phyloP scores from a whole-genome alignment of 1,284 basidiomycete species.

The Ceratobasidium sp. region DNA sequence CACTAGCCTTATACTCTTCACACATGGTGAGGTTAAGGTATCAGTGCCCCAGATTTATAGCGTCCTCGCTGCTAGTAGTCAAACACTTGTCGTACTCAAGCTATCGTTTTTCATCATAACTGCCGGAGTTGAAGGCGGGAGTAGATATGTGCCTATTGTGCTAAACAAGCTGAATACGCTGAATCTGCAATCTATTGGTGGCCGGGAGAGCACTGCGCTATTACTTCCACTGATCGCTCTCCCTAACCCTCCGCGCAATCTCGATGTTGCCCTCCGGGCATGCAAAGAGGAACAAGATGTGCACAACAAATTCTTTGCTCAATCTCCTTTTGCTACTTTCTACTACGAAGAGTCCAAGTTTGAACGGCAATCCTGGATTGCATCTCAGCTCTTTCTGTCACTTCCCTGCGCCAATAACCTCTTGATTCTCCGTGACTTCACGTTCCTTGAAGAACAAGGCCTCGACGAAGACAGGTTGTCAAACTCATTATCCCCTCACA shows the following conservation, averaged over 20 bases:
- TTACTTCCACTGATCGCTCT: constrained; percentile 5
- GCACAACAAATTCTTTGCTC: neutral
- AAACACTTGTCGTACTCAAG: neutral
- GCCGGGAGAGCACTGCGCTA: neutral
- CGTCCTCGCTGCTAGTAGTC: neutral
- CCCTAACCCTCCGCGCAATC: neutral
- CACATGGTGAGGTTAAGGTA: neutral
- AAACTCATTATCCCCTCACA: neutral
- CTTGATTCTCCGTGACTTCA: too few species aligned
- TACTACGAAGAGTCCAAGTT: neutral
- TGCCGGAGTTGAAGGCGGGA: neutral
- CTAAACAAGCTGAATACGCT: neutral
- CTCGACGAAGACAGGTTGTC: neutral
- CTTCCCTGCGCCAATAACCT: too few species aligned
- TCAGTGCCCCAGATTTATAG: neutral
- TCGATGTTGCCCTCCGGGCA: neutral
- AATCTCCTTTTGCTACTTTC: neutral
- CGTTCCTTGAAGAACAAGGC: too few species aligned
- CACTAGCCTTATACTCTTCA: neutral
- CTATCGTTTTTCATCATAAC: neutral
- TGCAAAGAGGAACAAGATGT: neutral
- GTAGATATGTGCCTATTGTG: neutral
- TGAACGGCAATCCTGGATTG: too few species aligned
- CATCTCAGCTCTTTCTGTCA: too few species aligned
- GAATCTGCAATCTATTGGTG: neutral